Percentiles rank a stretch among this genome's conserved stretches.
Evolutionary conservation across 768 basidiomycete genomes (phyloP).

Genomic region (Rhizopogon vulgaris): DNA sequence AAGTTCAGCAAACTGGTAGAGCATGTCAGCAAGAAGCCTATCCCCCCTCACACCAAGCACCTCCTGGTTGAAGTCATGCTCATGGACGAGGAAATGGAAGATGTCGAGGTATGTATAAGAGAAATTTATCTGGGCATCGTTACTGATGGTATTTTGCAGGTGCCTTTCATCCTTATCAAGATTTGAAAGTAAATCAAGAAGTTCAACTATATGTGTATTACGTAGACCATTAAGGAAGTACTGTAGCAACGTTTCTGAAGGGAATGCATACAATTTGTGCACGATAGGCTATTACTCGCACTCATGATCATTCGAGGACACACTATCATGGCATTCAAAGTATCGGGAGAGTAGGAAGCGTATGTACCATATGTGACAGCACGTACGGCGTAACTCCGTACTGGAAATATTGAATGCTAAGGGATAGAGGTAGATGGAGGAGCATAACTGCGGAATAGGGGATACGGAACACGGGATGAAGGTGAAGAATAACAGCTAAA

Average conservation of each 20-base stretch:
- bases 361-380: neutral
- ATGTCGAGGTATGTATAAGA: slow-evolving; percentile 68
- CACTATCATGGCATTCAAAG: neutral
- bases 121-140: neutral
- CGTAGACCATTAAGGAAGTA: neutral
- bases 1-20: slow-evolving; percentile 89
- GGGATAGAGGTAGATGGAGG: neutral
- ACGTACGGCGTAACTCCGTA: neutral
- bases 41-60: slow-evolving; percentile 77
- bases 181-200: slow-evolving; percentile 33
- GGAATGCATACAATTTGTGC: neutral
- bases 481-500: slow-evolving; percentile 16
- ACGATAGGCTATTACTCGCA: neutral
- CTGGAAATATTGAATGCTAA: slow-evolving; percentile 1
- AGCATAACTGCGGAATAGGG: slow-evolving; percentile 31
- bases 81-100: slow-evolving; percentile 86
- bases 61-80: slow-evolving; percentile 94
- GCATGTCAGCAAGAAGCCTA: slow-evolving; percentile 89
- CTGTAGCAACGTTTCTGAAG: slow-evolving; percentile 3
- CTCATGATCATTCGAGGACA: neutral
- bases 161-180: slow-evolving; percentile 76
- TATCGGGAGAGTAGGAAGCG: neutral
- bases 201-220: neutral
- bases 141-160: slow-evolving; percentile 32
- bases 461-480: slow-evolving; percentile 11